Evolutionary conservation across 257 asterid genomes (phyloP), one percentile per base, ranked within the genome.

Genomic region (Solanum tarapatanum): DNA sequence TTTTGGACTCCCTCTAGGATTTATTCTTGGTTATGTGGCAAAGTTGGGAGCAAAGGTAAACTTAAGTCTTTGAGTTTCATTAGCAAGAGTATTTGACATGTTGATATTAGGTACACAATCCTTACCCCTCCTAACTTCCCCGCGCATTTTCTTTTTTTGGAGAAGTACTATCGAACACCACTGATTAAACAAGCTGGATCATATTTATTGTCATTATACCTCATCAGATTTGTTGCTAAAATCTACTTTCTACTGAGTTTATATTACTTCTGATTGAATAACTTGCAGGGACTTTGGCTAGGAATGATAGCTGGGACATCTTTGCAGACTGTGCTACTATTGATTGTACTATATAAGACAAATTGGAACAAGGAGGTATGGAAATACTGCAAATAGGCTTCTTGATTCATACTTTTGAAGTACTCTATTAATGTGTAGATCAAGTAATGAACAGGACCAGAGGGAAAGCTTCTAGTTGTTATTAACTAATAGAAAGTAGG

Each of bases 221-320:
- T 76, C 35, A 76, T 76, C 32, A 76, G 12, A 41, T 12, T 39
- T 39, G 33, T 39, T 11, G 84, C 55, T 37, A 51, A 76, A 39
- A 39, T 39, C 62, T 39, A 55, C 37, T 45, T 51, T 76, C 8
- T 24, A 30, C 84, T 39, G 62, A 77, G 51, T 39, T 62, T 55
- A 77, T 19, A 48, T 7, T 33, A 35, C 43, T 33, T 84, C 7
- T 30, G 48, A 32, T 10, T 23, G 35, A 37, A 83, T 1, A 60
- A 64, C 66, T 83, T 77, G 84, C 90, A 94, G 98, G 98, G 98
- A 74, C 88, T 95, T 17, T 95, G 98, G 98, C 93, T 93, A 1
- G 96, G 97, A 33, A 95, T 95, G 97, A 92, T 95, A 84, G 94
- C 93, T 70, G 98, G 98, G 66, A 60, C 91, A 17, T 91, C 87